Conservation (phyloP, 2,329 filamentous ascomycete species). For the Claviceps monticola region DNA sequence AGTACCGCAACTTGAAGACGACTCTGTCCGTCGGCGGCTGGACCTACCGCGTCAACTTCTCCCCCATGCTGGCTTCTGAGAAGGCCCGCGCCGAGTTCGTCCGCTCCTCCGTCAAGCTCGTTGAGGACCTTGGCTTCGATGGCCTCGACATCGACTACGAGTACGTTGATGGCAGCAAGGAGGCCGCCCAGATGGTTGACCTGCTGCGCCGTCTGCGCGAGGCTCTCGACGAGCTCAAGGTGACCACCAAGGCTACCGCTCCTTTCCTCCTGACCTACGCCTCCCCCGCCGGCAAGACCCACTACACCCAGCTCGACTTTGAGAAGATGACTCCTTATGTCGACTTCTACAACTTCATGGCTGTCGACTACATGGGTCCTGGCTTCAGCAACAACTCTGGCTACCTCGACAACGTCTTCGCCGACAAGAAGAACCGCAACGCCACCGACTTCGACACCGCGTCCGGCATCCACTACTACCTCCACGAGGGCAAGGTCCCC, state of each 20-base stretch:
- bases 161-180: conserved; percentile 26
- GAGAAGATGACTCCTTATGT: conserved; percentile 38
- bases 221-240: conserved; percentile 29
- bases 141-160: conserved; percentile 46
- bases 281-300: conserved; percentile 30
- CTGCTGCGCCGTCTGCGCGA: conserved; percentile 28
- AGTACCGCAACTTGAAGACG: conserved; percentile 61
- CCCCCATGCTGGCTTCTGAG: conserved; percentile 45
- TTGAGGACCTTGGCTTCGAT: conserved; percentile 52
- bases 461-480: conserved; percentile 40
- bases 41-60: conserved; percentile 53
- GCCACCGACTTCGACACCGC: conserved; percentile 58
- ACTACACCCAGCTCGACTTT: conserved; percentile 38
- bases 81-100: conserved; percentile 53
- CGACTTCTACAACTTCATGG: conserved; percentile 50
- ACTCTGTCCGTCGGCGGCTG: conserved; percentile 71
- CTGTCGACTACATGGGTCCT: conserved; percentile 56
- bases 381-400: conserved; percentile 45
- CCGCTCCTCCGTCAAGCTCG: conserved; percentile 48
- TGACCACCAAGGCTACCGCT: conserved; percentile 23
- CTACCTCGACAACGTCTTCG: conserved; percentile 57
- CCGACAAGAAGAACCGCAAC: conserved; percentile 32
- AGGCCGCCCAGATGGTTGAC: conserved; percentile 27
- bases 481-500: conserved; percentile 37
- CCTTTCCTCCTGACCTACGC: conserved; percentile 38